Evolutionary conservation across 2,329 filamentous ascomycete genomes (phyloP).

Genomic region (Aspergillus bombycis): DNA sequence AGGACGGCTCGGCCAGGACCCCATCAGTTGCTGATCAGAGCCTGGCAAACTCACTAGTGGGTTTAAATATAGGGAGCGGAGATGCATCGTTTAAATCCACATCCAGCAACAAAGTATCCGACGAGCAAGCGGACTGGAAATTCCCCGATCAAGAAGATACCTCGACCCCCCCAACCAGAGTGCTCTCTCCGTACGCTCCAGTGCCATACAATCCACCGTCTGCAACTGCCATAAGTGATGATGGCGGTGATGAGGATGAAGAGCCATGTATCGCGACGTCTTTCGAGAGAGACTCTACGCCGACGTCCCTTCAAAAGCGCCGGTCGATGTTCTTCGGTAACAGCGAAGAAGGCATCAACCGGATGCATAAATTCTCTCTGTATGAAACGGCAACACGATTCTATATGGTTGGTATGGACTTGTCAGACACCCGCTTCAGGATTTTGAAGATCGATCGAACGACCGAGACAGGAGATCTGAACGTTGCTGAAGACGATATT

Average conservation of each 20-base stretch:
- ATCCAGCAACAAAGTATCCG: constrained; percentile 18
- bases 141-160: constrained; percentile 22
- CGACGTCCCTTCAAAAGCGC: constrained; percentile 42
- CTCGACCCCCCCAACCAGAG: constrained; percentile 18
- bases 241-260: constrained; percentile 45
- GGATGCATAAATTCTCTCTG: constrained; percentile 95
- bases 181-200: constrained; percentile 31
- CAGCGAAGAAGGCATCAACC: constrained; percentile 53
- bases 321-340: constrained; percentile 39
- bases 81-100: constrained; percentile 18
- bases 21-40: constrained; percentile 22
- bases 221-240: constrained; percentile 34
- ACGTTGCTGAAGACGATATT: constrained; percentile 90
- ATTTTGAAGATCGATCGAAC: constrained; percentile 95
- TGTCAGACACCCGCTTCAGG: constrained; percentile 84
- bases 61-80: constrained; percentile 8
- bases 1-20: constrained; percentile 24
- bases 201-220: constrained; percentile 37
- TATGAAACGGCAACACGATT: constrained; percentile 94
- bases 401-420: constrained; percentile 91
- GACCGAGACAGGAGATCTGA: constrained; percentile 75
- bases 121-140: constrained; percentile 20
- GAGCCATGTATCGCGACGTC: constrained; percentile 49
- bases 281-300: constrained; percentile 47
- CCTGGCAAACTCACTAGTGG: constrained; percentile 17